These are phyloP conservation scores for Leucocoprinus birnbaumii DNA, from an alignment of 768 basidiomycete species.

Conservation along the genomic window DNA sequence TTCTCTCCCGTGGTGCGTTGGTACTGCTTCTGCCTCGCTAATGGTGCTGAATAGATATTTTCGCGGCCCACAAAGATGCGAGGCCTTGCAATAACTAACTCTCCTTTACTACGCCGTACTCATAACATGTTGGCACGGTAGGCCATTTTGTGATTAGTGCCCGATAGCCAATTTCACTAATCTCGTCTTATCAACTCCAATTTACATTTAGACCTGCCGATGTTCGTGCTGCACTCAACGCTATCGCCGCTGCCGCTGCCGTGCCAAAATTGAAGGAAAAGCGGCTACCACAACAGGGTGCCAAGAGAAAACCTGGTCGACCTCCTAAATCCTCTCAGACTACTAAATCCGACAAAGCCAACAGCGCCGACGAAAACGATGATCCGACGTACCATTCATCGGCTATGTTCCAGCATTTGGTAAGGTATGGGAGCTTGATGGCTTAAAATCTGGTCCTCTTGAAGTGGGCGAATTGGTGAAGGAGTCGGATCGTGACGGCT, in stretches of 20 bases:
- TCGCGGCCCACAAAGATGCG: constrained; percentile 66
- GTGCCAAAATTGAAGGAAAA: constrained; percentile 42
- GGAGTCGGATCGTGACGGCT: constrained; percentile 23
- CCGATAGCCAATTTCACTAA: not conserved
- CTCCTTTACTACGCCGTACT: constrained; percentile 46
- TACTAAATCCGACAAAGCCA: constrained; percentile 12
- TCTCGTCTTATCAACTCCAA: constrained; percentile 7
- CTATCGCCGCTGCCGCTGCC: constrained; percentile 37
- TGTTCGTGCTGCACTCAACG: constrained; percentile 48
- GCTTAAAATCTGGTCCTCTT: constrained; percentile 57
- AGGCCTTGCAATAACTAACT: constrained; percentile 59
- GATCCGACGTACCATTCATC: constrained; percentile 60
- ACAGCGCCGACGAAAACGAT: constrained; percentile 23
- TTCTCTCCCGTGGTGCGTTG: constrained; percentile 56
- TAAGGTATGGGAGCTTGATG: constrained; percentile 72
- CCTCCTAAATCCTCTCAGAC: not conserved
- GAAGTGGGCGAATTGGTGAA: constrained; percentile 55
- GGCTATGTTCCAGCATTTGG: constrained; percentile 61
- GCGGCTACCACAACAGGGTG: constrained; percentile 12
- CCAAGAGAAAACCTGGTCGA: not conserved
- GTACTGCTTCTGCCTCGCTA: not conserved
- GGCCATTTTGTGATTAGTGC: constrained; percentile 13
- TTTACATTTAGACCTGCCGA: constrained; percentile 46
- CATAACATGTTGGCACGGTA: constrained; percentile 64
- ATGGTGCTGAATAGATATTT: not conserved